These are phyloP conservation scores for Pythium phragmitis DNA, from an alignment of 352 stramenopile species.

Conservation along the genomic window DNA sequence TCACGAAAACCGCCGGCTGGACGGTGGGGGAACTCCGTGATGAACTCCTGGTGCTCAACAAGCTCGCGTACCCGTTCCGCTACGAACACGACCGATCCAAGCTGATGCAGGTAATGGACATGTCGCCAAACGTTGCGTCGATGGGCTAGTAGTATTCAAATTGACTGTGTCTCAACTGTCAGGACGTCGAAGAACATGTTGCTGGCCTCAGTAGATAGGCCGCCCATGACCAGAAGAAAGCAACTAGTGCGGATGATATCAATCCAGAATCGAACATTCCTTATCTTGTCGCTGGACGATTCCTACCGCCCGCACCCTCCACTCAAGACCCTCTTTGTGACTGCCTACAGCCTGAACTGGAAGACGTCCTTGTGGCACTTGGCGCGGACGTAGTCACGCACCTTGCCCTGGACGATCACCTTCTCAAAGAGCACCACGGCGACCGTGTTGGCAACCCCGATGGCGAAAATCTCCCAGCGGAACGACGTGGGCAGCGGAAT, in stretches of 20 bases:
- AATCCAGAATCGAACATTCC: neutral
- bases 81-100: conserved; percentile 56
- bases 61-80: conserved; percentile 65
- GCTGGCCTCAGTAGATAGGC: conserved; percentile 7
- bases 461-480: conserved; percentile 38
- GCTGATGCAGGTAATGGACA: conserved; percentile 57
- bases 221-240: no score
- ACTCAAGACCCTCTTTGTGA: conserved; percentile 22
- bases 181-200: conserved; percentile 23
- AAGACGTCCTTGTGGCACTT: conserved; percentile 34
- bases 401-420: conserved; percentile 37
- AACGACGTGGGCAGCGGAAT: conserved; percentile 46
- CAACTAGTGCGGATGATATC: no score
- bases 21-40: conserved; percentile 73
- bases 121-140: no score
- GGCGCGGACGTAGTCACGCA: conserved; percentile 29
- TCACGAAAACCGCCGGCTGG: conserved; percentile 63
- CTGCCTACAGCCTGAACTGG: conserved; percentile 49
- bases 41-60: conserved; percentile 67
- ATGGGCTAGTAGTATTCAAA: neutral
- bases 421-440: conserved; percentile 45
- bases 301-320: no score
- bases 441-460: conserved; percentile 40
- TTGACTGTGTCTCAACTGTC: neutral
- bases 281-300: neutral